A percentile compares a stretch with the other conserved stretches of the same genome.
These are phyloP conservation scores for Annulohypoxylon stygium DNA, from an alignment of 495 filamentous ascomycete genomes.

Conservation along the genomic window DNA sequence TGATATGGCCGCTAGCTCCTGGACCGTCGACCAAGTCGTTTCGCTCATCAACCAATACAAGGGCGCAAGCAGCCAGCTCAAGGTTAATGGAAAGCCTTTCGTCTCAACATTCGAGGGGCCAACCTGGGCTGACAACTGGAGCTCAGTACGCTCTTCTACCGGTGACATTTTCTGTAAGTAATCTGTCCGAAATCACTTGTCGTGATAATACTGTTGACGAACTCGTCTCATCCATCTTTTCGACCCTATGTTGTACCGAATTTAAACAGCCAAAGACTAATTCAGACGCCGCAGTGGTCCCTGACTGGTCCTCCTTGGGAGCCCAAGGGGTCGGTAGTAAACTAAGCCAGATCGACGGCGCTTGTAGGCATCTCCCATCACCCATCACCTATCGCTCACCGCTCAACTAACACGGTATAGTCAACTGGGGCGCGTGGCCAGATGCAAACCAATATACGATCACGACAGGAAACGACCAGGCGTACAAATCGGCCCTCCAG, in stretches of 20 bases:
- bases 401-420: conserved; percentile 40
- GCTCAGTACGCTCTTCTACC: conserved; percentile 63
- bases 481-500: conserved; percentile 62
- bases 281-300: conserved; percentile 59
- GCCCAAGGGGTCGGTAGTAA: conserved; percentile 61
- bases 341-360: conserved; percentile 68
- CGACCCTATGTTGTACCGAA: not conserved
- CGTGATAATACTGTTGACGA: not conserved
- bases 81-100: conserved; percentile 68
- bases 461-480: conserved; percentile 64
- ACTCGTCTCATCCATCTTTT: not conserved
- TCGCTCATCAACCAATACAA: conserved; percentile 70
- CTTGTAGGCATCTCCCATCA: conserved; percentile 55
- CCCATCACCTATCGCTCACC: not conserved
- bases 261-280: conserved; percentile 15
- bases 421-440: conserved; percentile 83
- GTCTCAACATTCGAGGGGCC: conserved; percentile 81
- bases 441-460: conserved; percentile 67
- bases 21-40: conserved; percentile 68
- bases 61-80: conserved; percentile 64
- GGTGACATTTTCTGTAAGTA: conserved; percentile 62
- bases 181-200: not conserved
- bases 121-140: conserved; percentile 69
- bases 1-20: conserved; percentile 69
- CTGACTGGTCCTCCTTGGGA: conserved; percentile 72